phyloP scores from a whole-genome alignment of 2,329 filamentous ascomycete species.

The Simplicillium sp. region DNA sequence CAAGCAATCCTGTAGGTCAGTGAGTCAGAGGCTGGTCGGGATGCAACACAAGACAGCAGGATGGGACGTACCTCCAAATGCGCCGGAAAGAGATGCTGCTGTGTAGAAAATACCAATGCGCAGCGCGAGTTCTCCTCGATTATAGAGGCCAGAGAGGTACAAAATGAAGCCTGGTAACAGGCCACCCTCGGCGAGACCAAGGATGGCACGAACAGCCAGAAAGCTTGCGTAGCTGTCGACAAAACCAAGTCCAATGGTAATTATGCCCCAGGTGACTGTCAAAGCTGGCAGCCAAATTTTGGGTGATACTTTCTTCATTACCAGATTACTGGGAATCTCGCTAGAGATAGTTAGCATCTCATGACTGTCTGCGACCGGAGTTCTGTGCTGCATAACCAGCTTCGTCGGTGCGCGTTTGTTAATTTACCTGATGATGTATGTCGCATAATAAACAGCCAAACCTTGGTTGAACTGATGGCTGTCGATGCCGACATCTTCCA shows the following conservation, averaged over 20 bases:
- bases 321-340: conserved; percentile 54
- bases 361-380: too few species aligned
- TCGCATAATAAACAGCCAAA: conserved; percentile 55
- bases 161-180: conserved; percentile 59
- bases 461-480: conserved; percentile 56
- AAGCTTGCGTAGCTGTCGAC: conserved; percentile 46
- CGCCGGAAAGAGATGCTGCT: conserved; percentile 54
- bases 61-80: conserved; percentile 33
- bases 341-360: conserved; percentile 18
- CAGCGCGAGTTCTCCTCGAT: conserved; percentile 47
- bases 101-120: conserved; percentile 61
- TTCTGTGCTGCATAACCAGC: too few species aligned
- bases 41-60: too few species aligned
- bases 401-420: too few species aligned
- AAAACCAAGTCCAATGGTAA: conserved; percentile 48
- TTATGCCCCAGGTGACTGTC: conserved; percentile 46
- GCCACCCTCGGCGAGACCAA: conserved; percentile 56
- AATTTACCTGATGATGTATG: conserved; percentile 46
- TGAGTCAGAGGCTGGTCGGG: too few species aligned
- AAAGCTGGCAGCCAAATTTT: conserved; percentile 50
- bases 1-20: conserved; percentile 31
- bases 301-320: conserved; percentile 52
- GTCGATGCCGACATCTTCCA: conserved; percentile 45
- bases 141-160: conserved; percentile 56
- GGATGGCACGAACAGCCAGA: conserved; percentile 47